phyloP scores from a whole-genome alignment of 1,284 basidiomycete species.

The Prillingera fragicola region DNA sequence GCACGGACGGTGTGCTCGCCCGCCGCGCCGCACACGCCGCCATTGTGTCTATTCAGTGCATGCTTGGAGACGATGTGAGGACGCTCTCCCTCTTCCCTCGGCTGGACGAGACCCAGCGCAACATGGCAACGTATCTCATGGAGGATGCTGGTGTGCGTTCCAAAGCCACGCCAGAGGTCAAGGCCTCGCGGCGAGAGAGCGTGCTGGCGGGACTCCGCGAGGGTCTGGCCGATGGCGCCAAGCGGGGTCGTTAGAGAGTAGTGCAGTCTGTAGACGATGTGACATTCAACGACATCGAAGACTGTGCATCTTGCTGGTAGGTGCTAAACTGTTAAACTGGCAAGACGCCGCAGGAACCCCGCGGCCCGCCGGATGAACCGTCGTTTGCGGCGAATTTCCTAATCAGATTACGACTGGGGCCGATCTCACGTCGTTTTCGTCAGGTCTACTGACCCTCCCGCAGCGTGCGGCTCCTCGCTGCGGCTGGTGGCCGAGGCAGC shows the following conservation, averaged over 20 bases:
- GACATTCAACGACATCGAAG: neutral
- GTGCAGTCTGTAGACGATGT: neutral
- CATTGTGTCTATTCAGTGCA: conserved; percentile 38
- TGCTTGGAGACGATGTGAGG: conserved; percentile 25
- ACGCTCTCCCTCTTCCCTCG: conserved; percentile 33
- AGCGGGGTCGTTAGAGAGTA: neutral
- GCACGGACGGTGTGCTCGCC: conserved; percentile 17
- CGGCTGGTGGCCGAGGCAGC: too few species aligned
- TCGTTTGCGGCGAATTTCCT: neutral
- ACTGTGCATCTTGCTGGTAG: too few species aligned
- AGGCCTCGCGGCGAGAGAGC: neutral
- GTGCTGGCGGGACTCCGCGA: conserved; percentile 3
- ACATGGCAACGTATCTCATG: conserved; percentile 41
- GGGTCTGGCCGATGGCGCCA: neutral
- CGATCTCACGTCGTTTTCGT: neutral
- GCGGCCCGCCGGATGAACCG: neutral
- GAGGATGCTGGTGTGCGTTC: conserved; percentile 30
- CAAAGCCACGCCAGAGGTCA: neutral
- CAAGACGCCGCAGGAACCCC: neutral
- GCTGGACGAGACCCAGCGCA: conserved; percentile 29
- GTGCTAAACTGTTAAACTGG: too few species aligned
- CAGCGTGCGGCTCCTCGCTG: neutral
- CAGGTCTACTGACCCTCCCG: neutral
- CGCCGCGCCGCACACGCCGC: conserved; percentile 38
- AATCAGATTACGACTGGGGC: neutral